Base-by-base conservation (phyloP, 192 early-diverging fungal species). In the Coemansia sp. region DNA sequence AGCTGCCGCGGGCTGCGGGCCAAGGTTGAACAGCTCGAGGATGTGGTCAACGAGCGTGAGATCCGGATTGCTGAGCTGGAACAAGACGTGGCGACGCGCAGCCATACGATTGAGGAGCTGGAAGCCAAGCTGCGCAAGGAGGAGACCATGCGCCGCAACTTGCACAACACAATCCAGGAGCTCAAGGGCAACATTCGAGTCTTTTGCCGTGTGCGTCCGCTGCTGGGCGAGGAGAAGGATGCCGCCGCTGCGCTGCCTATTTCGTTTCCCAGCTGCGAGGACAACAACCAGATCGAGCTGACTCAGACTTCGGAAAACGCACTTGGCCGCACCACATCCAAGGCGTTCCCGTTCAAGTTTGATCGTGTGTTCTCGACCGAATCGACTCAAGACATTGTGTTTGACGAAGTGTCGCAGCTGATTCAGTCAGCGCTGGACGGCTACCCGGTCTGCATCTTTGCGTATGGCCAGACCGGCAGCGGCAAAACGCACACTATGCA, bases 391-490 rank as follows among this genome's bases (percentile, higher is more conserved):
- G 68, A 82, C 25, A 79, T 81, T n/a, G 88, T 97, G 8, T 99
- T 94, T 86, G 86, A 89, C 28, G 96, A 98, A 66, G 93, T 99
- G n/a, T 89, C 93, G 23, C 94, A 97, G 72, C 82, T 99, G 10
- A 93, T 99, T 14, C 94, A 98, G 65, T 93, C 91, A 1, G 95
- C 94, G 0, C 64, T 99, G 37, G 97, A 98, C 62, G 96, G 96
- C 2, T 97, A 95, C 68, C 94, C 97, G 58, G 94, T 96, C 8
- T 95, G 94, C 67, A 96, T 98, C 37, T 98, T 98, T 84, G 95
- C 95, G 0, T 98, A 98, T 66, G 96, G 96, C 0, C 96, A 98
- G 83, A 98, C 96, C 1, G 95, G 95, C 1, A 88, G 88, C 59
- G 94, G 94, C 40, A 98, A 96, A 74, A 91, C 91, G 1, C 86